Conservation (phyloP, 2,329 filamentous ascomycete species). For the Botrytis porri region DNA sequence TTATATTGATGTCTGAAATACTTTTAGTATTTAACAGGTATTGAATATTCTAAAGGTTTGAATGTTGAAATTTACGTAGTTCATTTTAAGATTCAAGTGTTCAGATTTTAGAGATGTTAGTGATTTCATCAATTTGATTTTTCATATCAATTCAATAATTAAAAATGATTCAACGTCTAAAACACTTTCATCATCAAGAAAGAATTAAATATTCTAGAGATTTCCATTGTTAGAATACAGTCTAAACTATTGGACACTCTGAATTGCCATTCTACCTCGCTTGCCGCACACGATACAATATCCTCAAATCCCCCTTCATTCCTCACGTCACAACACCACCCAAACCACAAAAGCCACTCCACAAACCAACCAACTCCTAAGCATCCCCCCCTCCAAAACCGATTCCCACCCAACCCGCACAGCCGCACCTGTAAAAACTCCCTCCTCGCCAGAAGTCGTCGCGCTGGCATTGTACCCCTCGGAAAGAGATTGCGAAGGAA, state of each 20-base stretch:
- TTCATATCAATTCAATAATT: no score
- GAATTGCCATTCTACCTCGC: background rate
- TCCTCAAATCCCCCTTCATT: background rate
- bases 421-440: background rate
- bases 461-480: background rate
- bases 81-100: no score
- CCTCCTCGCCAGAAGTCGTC: background rate
- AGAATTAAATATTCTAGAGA: background rate
- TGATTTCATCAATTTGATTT: no score
- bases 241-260: background rate
- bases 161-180: background rate
- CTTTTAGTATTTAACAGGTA: background rate
- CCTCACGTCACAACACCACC: background rate
- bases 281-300: background rate
- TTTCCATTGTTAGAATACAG: background rate
- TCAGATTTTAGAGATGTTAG: no score
- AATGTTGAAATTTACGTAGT: background rate
- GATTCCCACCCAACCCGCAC: background rate
- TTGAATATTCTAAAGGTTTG: background rate
- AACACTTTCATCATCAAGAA: background rate
- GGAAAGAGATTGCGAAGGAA: background rate
- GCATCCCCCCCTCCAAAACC: background rate
- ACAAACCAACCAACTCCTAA: background rate
- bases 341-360: background rate
- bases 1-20: background rate